Conservation (phyloP, 2,329 filamentous ascomycete species). For the Pestalotiopsis sp. region DNA sequence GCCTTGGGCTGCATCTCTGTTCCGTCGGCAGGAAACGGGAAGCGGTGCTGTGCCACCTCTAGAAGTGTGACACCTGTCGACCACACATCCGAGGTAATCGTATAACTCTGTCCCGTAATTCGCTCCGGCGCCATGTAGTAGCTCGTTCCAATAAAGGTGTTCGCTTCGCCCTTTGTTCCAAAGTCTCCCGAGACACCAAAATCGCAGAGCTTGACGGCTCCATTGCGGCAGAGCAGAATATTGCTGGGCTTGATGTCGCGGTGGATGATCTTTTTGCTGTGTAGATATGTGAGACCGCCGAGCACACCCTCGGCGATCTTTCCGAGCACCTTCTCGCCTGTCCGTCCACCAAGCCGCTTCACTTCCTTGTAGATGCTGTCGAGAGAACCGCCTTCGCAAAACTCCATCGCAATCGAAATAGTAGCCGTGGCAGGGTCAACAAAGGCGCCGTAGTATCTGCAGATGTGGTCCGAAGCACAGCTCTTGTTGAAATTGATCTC, state of each 20-base stretch:
- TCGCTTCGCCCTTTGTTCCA: conserved; percentile 96
- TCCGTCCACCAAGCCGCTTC: conserved; percentile 90
- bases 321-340: conserved; percentile 94
- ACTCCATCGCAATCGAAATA: conserved; percentile 99
- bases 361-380: conserved; percentile 98
- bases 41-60: conserved; percentile 98
- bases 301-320: conserved; percentile 96
- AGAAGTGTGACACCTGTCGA: conserved; percentile 93
- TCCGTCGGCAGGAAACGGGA: conserved; percentile 96
- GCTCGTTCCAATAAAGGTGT: conserved; percentile 97
- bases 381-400: conserved; percentile 93
- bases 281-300: conserved; percentile 90
- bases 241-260: conserved; percentile 99
- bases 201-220: conserved; percentile 96
- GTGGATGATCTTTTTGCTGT: conserved; percentile 96
- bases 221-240: conserved; percentile 88
- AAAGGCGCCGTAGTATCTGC: conserved; percentile 95
- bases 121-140: conserved; percentile 99
- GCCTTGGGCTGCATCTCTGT: conserved; percentile 93
- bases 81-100: conserved; percentile 98
- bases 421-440: conserved; percentile 94
- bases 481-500: conserved; percentile 98
- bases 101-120: conserved; percentile 96
- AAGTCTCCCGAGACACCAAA: conserved; percentile 98
- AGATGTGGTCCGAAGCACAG: conserved; percentile 94